A percentile compares a stretch with the other conserved stretches of the same genome.
phyloP scores from a whole-genome alignment of 495 filamentous ascomycete genomes.

The Lindgomyces ingoldianus region DNA sequence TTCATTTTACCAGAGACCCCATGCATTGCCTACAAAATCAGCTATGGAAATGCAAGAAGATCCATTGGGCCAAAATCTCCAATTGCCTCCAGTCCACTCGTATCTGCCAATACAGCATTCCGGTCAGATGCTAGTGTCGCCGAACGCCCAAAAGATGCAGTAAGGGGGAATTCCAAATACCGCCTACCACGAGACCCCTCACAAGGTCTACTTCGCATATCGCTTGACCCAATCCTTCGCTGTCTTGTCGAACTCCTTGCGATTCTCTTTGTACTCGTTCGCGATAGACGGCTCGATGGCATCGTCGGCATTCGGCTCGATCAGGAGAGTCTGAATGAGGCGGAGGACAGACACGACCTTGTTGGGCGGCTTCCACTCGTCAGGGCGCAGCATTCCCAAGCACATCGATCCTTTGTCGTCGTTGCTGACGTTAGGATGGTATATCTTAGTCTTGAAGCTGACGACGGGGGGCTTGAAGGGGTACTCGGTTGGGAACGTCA shows the following conservation, averaged over 20 bases:
- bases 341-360: conserved; percentile 76
- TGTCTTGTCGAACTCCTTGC: conserved; percentile 75
- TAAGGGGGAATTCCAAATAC: neutral
- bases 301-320: conserved; percentile 92
- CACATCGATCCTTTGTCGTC: conserved; percentile 92
- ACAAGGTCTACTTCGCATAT: conserved; percentile 57
- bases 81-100: neutral
- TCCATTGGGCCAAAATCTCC: too few relatives aligned
- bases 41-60: too few relatives aligned
- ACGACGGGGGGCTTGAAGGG: conserved; percentile 91
- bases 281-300: conserved; percentile 86
- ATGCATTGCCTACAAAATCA: neutral
- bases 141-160: conserved; percentile 27
- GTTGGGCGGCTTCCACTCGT: conserved; percentile 92
- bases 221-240: conserved; percentile 78
- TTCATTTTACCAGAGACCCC: neutral
- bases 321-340: conserved; percentile 73
- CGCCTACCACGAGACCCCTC: neutral
- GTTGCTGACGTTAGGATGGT: conserved; percentile 97
- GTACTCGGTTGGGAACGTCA: conserved; percentile 81
- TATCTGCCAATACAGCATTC: neutral
- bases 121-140: conserved; percentile 13
- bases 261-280: conserved; percentile 76
- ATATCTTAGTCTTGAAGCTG: conserved; percentile 91
- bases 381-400: conserved; percentile 78